Evolutionary conservation across 2,329 filamentous ascomycete species (phyloP).

Genomic region (Pyrenophora graminea): DNA sequence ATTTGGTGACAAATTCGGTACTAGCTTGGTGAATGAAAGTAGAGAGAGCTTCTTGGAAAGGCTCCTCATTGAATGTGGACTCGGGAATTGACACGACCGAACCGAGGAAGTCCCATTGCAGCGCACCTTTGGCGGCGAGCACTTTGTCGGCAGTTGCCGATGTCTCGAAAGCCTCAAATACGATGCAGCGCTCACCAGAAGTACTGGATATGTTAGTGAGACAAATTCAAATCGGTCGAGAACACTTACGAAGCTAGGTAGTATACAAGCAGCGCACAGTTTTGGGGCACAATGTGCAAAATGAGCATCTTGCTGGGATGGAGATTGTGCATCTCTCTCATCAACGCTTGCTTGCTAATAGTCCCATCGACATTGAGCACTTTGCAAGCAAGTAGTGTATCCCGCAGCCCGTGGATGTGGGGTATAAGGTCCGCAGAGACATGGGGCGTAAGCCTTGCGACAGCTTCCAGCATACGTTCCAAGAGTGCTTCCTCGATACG

Average conservation of each 20-base stretch:
- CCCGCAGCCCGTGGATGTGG: conserved; percentile 19
- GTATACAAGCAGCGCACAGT: conserved; percentile 54
- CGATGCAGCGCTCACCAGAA: conserved; percentile 24
- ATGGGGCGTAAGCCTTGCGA: conserved; percentile 20
- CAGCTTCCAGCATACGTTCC: conserved; percentile 33
- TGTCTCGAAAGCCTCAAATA: conserved; percentile 66
- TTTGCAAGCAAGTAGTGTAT: conserved; percentile 21
- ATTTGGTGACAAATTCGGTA: conserved; percentile 57
- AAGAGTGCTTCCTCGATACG: conserved; percentile 37
- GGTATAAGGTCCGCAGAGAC: conserved; percentile 11
- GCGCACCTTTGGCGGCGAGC: conserved; percentile 55
- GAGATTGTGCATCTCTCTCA: conserved; percentile 24
- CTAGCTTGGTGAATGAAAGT: conserved; percentile 62
- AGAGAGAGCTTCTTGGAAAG: conserved; percentile 56
- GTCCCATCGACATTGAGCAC: conserved; percentile 29
- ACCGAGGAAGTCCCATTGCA: conserved; percentile 66
- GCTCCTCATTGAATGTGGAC: conserved; percentile 41
- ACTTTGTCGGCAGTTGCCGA: conserved; percentile 60
- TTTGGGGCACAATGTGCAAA: conserved; percentile 55
- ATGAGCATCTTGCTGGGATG: conserved; percentile 42
- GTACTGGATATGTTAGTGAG: conserved; percentile 14
- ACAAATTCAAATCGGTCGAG: conserved; percentile 1
- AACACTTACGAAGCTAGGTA: conserved; percentile 37
- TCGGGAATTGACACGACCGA: conserved; percentile 54
- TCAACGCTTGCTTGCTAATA: conserved; percentile 28